Base-by-base conservation (phyloP, 495 filamentous ascomycete species). In the Elaphomyces granulatus region DNA sequence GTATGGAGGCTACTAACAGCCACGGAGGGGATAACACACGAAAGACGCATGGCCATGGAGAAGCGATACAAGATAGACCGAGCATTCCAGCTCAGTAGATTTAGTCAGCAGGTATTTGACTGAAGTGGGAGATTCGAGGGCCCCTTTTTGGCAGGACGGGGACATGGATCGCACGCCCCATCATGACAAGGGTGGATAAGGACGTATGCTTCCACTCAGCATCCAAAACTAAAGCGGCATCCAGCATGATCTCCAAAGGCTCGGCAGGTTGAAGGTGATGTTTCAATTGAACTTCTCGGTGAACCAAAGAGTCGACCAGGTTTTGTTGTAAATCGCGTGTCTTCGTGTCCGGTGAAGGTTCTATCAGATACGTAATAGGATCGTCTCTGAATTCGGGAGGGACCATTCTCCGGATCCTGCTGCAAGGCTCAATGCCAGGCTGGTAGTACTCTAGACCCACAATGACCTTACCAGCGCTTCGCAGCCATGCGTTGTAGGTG, bases 381-480 rank as follows among this genome's bases (percentile, higher is more conserved):
- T 55, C 48, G 3, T 52, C 31, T 26, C 47, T 46, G 42, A 54
- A 61, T 23, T 62, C 52, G 9, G 46, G 16, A 1, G 64, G 61
- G 1, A 63, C 34, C 4, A 39, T 15, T 1, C 47, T 14, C 12
- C 52, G 19, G 18, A 55, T 28, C 10, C 41, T 37, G 1, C 43
- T 23, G 8, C 20, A 15, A 17, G 46, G 32, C 3, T 40, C 36
- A 20, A 45, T 44, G 15, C 45, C 23, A 20, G 45, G 31, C 16
- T 38, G 34, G 9, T 53, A 45, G 4, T 53, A 18, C 23, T 59
- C 51, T 8, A 63, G 14, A 3, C 66, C 62, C 15, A 61, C 45
- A 8, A 68, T 60, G 41, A 66, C 47, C 39, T 64, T 64, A 34
- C 61, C 63, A 1, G 56, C 59, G 19, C 38, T 51, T 19, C 38